Conservation (phyloP, 2,329 filamentous ascomycete genomes). For the Stagonosporopsis chrysanthemi region DNA sequence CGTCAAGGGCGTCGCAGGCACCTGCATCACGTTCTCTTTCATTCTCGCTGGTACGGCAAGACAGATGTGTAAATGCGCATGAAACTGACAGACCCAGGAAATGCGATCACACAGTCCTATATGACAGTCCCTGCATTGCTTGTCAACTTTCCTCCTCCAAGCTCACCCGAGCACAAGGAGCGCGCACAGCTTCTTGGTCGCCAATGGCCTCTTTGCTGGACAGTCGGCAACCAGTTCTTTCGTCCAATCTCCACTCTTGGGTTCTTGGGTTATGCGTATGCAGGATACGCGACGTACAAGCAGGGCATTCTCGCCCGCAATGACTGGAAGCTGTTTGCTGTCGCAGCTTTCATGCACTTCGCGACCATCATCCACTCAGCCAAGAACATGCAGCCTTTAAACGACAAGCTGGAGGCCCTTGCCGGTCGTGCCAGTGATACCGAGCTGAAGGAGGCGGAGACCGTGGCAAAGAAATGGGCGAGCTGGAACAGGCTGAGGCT, state of each 20-base stretch:
- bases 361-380: constrained; percentile 59
- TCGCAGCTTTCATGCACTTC: constrained; percentile 55
- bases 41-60: constrained; percentile 54
- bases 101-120: constrained; percentile 62
- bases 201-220: constrained; percentile 61
- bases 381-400: constrained; percentile 61
- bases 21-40: constrained; percentile 58
- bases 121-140: constrained; percentile 60
- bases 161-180: constrained; percentile 51
- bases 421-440: constrained; percentile 41
- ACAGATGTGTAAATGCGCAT: neutral
- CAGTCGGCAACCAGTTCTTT: constrained; percentile 61
- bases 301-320: constrained; percentile 41
- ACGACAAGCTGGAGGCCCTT: constrained; percentile 57
- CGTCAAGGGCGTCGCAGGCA: constrained; percentile 53
- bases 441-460: constrained; percentile 43
- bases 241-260: constrained; percentile 60
- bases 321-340: constrained; percentile 57
- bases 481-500: constrained; percentile 47
- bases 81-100: constrained; percentile 47
- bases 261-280: constrained; percentile 58
- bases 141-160: constrained; percentile 55
- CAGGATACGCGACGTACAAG: constrained; percentile 49
- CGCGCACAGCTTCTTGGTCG: constrained; percentile 56
- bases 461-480: constrained; percentile 47